phyloP scores from a whole-genome alignment of 768 basidiomycete genomes.

The Trametes meyenii region DNA sequence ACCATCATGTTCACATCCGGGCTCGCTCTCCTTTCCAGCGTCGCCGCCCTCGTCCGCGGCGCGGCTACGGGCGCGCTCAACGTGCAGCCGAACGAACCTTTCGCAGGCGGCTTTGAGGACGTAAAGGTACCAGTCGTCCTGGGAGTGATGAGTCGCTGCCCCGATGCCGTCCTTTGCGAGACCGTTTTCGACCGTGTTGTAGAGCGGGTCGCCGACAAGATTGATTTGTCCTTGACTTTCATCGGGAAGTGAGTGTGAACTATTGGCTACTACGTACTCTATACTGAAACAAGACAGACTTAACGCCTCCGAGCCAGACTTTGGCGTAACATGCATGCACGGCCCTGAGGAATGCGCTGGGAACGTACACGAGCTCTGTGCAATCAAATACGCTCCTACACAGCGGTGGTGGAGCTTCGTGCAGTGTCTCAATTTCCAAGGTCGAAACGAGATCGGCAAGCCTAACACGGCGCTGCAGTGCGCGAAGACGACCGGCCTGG shows the following conservation, averaged over 20 bases:
- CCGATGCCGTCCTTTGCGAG: constrained; percentile 85
- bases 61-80: background rate
- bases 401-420: constrained; percentile 83
- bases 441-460: constrained; percentile 62
- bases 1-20: constrained; percentile 14
- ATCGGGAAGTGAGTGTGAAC: constrained; percentile 65
- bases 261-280: background rate
- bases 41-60: background rate
- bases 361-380: constrained; percentile 89
- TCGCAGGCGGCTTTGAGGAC: constrained; percentile 19
- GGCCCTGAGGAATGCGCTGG: constrained; percentile 83
- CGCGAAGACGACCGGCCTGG: constrained; percentile 60
- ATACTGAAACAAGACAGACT: constrained; percentile 42
- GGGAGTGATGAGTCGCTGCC: constrained; percentile 74
- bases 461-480: constrained; percentile 68
- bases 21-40: background rate
- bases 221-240: constrained; percentile 72
- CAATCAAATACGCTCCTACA: constrained; percentile 55
- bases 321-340: constrained; percentile 83
- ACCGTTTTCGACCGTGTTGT: constrained; percentile 73
- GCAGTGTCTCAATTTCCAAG: constrained; percentile 77
- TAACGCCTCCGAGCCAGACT: constrained; percentile 64
- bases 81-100: constrained; percentile 6
- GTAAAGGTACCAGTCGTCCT: constrained; percentile 54
- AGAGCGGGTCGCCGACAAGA: constrained; percentile 58